Evolutionary conservation across 805 yeast species (phyloP).

Genomic region (Cyberlindnera lachancei): DNA sequence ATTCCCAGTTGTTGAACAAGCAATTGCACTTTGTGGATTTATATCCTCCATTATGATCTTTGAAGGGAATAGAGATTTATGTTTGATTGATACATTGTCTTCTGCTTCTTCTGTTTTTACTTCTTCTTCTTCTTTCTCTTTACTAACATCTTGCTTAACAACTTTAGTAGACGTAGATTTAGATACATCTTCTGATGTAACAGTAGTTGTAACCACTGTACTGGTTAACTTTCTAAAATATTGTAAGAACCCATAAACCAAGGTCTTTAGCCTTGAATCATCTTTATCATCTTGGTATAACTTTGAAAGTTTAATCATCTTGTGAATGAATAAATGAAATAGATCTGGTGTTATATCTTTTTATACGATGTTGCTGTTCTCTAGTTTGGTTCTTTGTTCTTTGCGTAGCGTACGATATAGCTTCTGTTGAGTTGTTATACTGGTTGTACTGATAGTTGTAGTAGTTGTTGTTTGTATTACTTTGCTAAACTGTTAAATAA

Average conservation of each 20-base stretch:
- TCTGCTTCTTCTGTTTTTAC: neutral
- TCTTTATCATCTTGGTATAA: conserved; percentile 1
- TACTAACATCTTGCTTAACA: no score
- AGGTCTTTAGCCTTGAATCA: neutral
- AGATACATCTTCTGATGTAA: no score
- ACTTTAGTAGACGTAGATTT: no score
- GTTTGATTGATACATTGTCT: neutral
- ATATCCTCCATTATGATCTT: conserved; percentile 11
- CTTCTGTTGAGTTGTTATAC: no score
- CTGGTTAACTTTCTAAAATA: conserved; percentile 14
- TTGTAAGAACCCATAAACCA: conserved; percentile 1
- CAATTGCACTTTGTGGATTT: conserved; percentile 10
- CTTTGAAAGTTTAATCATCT: conserved; percentile 1
- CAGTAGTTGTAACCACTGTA: no score
- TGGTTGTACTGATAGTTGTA: neutral
- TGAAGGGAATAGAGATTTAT: conserved; percentile 15
- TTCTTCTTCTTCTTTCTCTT: neutral
- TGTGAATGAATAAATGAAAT: no score
- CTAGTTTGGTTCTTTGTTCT: no score
- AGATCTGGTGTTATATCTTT: no score
- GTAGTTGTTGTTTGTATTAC: neutral
- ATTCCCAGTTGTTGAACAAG: conserved; percentile 44
- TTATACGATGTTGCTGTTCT: no score
- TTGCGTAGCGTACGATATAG: no score
- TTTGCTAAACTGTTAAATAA: no score